Base-by-base conservation (phyloP, 108 stramenopile genomes). In the Cyclostephanos invisitatus region DNA sequence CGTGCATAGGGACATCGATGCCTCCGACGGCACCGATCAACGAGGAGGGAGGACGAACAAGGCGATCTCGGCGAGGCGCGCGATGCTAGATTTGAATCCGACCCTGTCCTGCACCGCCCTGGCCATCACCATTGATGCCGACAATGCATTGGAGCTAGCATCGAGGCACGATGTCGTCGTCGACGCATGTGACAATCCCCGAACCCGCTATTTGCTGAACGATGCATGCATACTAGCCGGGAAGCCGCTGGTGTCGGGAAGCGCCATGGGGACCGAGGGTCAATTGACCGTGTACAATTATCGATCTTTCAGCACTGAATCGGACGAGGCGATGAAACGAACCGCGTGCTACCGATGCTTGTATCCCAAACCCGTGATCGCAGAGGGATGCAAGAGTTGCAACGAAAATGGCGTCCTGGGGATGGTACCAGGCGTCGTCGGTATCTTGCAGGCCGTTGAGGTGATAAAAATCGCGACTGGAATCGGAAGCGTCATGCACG, bases 161-260 rank as follows among this genome's bases (percentile, higher is more conserved):
- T 80, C 79, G 18, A 29, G 67, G 32, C 83, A 88, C 67, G 91
- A 95, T 67, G 76, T 95, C 17, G 85, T 99, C 4, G 82, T 99
- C 3, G 99, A 99, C 74, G 96, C 94, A 8, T 88, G 90, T 25
- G 99, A 99, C 72, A 99, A 98, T 73, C 98, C 96, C n/a, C 77
- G 75, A 49, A 96, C 98, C 7, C 90, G 97, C 53, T 99, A 99
- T 82, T 54, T 97, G 20, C 59, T 98, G 29, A 96, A 96, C 62
- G 99, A 99, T 75, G 99, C 98, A 8, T 98, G 97, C 53, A 89
- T 94, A 15, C 49, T 97, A 29, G 83, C 87, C 29, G 80, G 83
- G 3, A 85, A 78, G 62, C 80, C 89, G 25, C 63, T 95, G 54
- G 87, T 95, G 8, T 91, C 90, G n/a, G 94, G 91, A n/a, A 88